A percentile compares a stretch with the other conserved stretches of the same genome.
Evolutionary conservation across 441 rosid genomes (phyloP).

Genomic region (Sinapis alba): DNA sequence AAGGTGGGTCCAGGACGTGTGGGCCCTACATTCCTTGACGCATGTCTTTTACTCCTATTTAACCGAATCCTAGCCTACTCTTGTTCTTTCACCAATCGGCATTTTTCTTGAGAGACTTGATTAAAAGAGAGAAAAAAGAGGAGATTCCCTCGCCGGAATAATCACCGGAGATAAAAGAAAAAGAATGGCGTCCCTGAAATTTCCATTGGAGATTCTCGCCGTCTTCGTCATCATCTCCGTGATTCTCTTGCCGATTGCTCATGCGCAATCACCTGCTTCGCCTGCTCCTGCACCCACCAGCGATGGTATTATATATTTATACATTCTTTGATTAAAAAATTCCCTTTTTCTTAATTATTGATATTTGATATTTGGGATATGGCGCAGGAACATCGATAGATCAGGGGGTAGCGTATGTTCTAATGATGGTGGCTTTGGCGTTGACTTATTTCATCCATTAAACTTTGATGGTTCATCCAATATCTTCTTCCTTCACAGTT

Average conservation of each 20-base stretch:
- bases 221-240: conserved; percentile 38
- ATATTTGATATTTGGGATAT: not conserved
- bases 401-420: conserved; percentile 70
- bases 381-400: conserved; percentile 68
- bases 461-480: not conserved
- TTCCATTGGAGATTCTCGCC: conserved; percentile 44
- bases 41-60: conserved; percentile 27
- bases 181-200: conserved; percentile 47
- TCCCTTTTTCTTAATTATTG: too few relatives aligned
- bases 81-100: conserved; percentile 34
- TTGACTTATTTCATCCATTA: conserved; percentile 67
- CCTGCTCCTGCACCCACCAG: conserved; percentile 66
- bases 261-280: conserved; percentile 43
- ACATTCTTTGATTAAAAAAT: not conserved
- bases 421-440: conserved; percentile 70
- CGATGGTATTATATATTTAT: conserved; percentile 49
- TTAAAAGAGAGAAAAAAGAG: not conserved
- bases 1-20: conserved; percentile 17
- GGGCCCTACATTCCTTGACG: conserved; percentile 25
- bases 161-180: conserved; percentile 34
- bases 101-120: conserved; percentile 17
- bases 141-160: conserved; percentile 36
- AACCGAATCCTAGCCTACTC: conserved; percentile 3
- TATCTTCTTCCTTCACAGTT: conserved; percentile 4
- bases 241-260: conserved; percentile 53